These are phyloP conservation scores for Solanum chaucha DNA, from an alignment of 257 asterid species.

Conservation along the genomic window DNA sequence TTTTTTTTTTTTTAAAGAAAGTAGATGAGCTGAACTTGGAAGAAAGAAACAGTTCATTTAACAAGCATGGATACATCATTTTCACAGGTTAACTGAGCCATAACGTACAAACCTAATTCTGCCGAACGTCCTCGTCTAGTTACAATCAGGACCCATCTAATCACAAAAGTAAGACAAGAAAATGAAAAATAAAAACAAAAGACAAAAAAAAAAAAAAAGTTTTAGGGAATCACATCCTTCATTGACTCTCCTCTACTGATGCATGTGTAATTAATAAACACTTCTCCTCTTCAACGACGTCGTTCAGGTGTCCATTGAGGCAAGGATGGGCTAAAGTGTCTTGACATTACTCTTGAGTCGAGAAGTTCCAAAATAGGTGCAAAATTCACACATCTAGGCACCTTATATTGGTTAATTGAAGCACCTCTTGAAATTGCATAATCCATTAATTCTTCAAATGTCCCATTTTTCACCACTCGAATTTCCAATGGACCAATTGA, in stretches of 20 bases:
- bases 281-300: slow-evolving; percentile 23
- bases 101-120: slow-evolving; percentile 31
- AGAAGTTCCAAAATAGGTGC: slow-evolving; percentile 86
- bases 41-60: slow-evolving; percentile 38
- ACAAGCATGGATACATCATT: slow-evolving; percentile 40
- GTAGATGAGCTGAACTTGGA: slow-evolving; percentile 8
- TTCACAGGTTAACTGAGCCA: slow-evolving; percentile 27
- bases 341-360: slow-evolving; percentile 74
- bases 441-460: slow-evolving; percentile 94
- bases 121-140: slow-evolving; percentile 37
- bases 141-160: slow-evolving; percentile 29
- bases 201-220: neutral
- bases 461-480: slow-evolving; percentile 76
- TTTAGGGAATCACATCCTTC: no score
- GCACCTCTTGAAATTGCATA: slow-evolving; percentile 96
- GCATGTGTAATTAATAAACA: neutral
- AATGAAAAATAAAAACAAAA: neutral
- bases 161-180: slow-evolving; percentile 18
- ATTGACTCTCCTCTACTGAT: no score
- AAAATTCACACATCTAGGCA: slow-evolving; percentile 78
- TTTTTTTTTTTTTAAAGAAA: neutral
- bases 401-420: slow-evolving; percentile 91
- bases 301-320: slow-evolving; percentile 85
- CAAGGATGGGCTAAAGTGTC: slow-evolving; percentile 76
- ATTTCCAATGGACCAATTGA: slow-evolving; percentile 92